A percentile compares a stretch with the other conserved stretches of the same genome.
These are phyloP conservation scores for Mycena alexandri DNA, from an alignment of 768 basidiomycete species.

Conservation along the genomic window DNA sequence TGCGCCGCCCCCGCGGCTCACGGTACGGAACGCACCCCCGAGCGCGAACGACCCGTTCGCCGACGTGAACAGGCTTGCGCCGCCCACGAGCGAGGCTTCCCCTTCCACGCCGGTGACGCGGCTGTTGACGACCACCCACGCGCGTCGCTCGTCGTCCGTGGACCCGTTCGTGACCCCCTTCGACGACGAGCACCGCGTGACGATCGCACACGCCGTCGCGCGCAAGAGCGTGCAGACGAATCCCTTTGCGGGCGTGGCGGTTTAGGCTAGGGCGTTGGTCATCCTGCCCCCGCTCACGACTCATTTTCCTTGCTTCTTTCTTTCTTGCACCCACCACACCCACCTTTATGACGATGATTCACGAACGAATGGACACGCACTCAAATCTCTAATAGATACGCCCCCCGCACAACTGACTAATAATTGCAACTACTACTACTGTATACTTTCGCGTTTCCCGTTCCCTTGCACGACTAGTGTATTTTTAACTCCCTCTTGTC, in stretches of 20 bases:
- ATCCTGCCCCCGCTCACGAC: too few species aligned
- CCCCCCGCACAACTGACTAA: neutral
- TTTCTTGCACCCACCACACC: too few species aligned
- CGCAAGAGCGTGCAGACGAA: conserved; percentile 66
- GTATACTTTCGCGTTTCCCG: conserved; percentile 33
- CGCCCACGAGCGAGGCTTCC: conserved; percentile 36
- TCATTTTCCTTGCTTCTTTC: neutral
- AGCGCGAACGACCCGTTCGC: conserved; percentile 29
- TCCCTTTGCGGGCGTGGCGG: conserved; percentile 56
- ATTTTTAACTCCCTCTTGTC: conserved; percentile 35
- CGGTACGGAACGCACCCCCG: conserved; percentile 24
- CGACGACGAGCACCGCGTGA: conserved; percentile 72
- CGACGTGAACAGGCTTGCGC: conserved; percentile 39
- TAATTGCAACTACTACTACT: conserved; percentile 32
- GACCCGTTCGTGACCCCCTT: conserved; percentile 84
- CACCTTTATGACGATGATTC: conserved; percentile 1
- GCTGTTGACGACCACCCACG: conserved; percentile 58
- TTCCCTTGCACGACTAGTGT: too few species aligned
- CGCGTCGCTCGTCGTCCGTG: conserved; percentile 55
- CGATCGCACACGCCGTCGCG: conserved; percentile 45
- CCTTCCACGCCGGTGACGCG: conserved; percentile 56
- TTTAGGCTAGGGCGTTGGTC: conserved; percentile 34
- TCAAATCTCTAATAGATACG: conserved; percentile 24
- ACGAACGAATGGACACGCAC: conserved; percentile 34
- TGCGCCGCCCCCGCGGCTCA: conserved; percentile 12